Evolutionary conservation across 352 stramenopile genomes (phyloP).

Genomic region (Phytopythium montanum): DNA sequence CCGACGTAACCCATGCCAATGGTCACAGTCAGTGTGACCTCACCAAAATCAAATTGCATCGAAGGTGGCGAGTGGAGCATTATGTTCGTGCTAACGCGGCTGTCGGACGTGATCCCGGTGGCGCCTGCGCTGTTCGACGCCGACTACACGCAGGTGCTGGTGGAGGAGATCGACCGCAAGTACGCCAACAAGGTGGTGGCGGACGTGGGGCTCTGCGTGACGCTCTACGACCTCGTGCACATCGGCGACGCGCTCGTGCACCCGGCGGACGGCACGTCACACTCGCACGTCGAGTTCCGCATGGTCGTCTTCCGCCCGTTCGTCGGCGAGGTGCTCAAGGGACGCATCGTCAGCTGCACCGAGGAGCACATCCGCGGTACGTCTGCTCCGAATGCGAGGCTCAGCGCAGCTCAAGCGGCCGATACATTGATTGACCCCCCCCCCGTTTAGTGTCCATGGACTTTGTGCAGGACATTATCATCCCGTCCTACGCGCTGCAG

Average conservation of each 20-base stretch:
- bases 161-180: slow-evolving; percentile 89
- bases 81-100: slow-evolving; percentile 85
- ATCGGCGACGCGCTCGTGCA: slow-evolving; percentile 85
- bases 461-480: slow-evolving; percentile 90
- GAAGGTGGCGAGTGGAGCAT: background rate
- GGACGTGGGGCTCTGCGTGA: slow-evolving; percentile 85
- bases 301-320: slow-evolving; percentile 89
- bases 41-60: no score
- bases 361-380: slow-evolving; percentile 82
- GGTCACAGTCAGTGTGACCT: no score
- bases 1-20: no score
- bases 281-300: slow-evolving; percentile 88
- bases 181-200: slow-evolving; percentile 90
- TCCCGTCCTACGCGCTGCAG: slow-evolving; percentile 85
- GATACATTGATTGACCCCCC: no score
- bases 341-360: slow-evolving; percentile 86
- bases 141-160: slow-evolving; percentile 81
- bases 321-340: slow-evolving; percentile 86
- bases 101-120: slow-evolving; percentile 86
- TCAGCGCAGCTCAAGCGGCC: no score
- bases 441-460: slow-evolving; percentile 90
- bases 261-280: slow-evolving; percentile 80
- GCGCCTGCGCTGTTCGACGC: slow-evolving; percentile 73
- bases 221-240: slow-evolving; percentile 88
- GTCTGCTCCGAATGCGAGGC: background rate